phyloP scores from a whole-genome alignment of 805 yeast species.

The Clavispora fructus region DNA sequence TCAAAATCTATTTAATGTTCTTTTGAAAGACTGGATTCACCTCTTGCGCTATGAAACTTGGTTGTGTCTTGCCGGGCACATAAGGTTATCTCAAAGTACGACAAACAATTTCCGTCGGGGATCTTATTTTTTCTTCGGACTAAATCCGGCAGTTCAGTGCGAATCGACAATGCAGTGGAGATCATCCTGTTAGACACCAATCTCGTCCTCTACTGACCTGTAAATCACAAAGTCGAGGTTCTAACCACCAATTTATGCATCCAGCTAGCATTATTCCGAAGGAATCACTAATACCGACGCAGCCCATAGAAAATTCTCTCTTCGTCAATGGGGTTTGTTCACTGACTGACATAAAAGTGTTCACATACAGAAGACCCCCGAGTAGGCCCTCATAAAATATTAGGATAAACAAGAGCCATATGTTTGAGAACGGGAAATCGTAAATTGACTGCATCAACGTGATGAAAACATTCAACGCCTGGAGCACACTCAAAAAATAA shows the following conservation, averaged over 20 bases:
- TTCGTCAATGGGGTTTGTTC: slow-evolving; percentile 44
- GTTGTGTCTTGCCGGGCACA: no score
- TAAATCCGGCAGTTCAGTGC: no score
- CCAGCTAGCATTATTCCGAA: slow-evolving; percentile 85
- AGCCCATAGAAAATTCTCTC: slow-evolving; percentile 65
- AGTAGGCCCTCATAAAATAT: slow-evolving; percentile 84
- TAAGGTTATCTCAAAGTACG: no score
- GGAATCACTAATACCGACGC: slow-evolving; percentile 79
- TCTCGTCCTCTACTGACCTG: slow-evolving; percentile 72
- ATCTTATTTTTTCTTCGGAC: no score
- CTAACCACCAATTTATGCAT: slow-evolving; percentile 65
- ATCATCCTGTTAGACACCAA: slow-evolving; percentile 52
- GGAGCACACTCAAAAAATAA: slow-evolving; percentile 61
- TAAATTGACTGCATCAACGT: slow-evolving; percentile 61
- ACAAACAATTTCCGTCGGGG: no score
- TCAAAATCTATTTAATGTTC: no score
- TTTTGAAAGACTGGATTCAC: no score
- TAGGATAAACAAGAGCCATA: slow-evolving; percentile 58
- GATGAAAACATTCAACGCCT: slow-evolving; percentile 54
- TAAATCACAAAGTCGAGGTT: slow-evolving; percentile 61
- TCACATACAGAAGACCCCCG: slow-evolving; percentile 88
- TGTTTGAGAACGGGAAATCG: slow-evolving; percentile 48
- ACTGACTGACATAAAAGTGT: slow-evolving; percentile 75
- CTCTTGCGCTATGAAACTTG: no score
- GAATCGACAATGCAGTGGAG: no score